Base-by-base conservation (phyloP, 2,329 filamentous ascomycete genomes). In the Herpotrichia juniperi region DNA sequence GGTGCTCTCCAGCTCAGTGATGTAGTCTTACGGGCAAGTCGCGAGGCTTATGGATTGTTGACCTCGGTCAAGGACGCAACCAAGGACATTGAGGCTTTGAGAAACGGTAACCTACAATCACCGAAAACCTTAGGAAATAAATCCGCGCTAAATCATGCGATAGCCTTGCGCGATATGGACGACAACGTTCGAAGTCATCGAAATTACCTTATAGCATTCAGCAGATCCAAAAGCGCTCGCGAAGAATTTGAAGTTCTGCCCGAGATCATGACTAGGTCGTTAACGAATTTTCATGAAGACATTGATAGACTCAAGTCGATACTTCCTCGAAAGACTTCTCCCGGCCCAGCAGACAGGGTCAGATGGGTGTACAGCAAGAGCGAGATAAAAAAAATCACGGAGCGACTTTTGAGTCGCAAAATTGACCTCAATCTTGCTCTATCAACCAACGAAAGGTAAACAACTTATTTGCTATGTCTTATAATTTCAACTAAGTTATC, bases 31-130 rank as follows among this genome's bases (percentile, higher is more conserved):
- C 43, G 52, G 7, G 43, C 45, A 24, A 48, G 43, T 25, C 28
- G 26, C 2, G 44, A 54, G 24, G 48, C 34, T 11, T 54, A 54
- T 45, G 47, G 31, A 4, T 51, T 54, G 19, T 43, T 51, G 19
- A 39, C 40, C 8, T 43, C 44, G 4, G 22, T 48, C 9, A 54
- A 48, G 26, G 30, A 48, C 45, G 42, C 52, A 26, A 26, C 19
- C 17, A 48, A 48, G 31, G 48, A 54, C 22, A 35, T 53, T n/a
- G 11, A 8, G 31, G 6, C 10, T 12, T 31, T 53, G 32, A 26
- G 34, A 35, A n/a, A 48, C 8, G 6, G 45, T 53, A 22, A 48
- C 24, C 24, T 30, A 6, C 5, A 22, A 24, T 17, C 12, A 24
- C 14, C 14, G 10, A 25, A 8, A 24, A 7, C 22, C 35, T 43